phyloP scores from a whole-genome alignment of 805 yeast genomes.

The Kluyveromyces lactis region DNA sequence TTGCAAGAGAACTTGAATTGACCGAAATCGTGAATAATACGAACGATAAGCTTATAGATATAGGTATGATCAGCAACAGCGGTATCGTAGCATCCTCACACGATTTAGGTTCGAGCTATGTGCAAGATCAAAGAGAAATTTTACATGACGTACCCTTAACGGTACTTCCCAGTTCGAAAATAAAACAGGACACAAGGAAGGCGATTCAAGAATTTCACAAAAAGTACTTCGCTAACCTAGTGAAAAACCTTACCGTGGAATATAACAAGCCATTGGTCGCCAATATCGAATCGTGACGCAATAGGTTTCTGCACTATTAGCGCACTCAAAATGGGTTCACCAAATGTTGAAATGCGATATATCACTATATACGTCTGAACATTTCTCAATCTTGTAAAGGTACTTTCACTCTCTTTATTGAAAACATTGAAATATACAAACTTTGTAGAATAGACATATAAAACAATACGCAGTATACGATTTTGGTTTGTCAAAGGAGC shows the following conservation, averaged over 20 bases:
- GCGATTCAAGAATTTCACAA: background rate
- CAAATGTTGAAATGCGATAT: too few relatives aligned
- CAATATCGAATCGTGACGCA: background rate
- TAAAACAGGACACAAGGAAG: background rate
- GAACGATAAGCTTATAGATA: constrained; percentile 28
- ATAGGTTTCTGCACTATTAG: too few relatives aligned
- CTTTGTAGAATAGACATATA: too few relatives aligned
- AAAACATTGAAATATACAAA: too few relatives aligned
- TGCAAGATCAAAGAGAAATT: background rate
- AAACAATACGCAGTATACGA: too few relatives aligned
- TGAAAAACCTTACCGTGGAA: background rate
- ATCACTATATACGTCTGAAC: too few relatives aligned
- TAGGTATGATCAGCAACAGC: constrained; percentile 30
- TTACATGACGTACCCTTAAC: background rate
- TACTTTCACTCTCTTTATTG: too few relatives aligned
- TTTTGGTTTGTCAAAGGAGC: too few relatives aligned
- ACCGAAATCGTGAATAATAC: constrained; percentile 26
- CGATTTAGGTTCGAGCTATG: constrained; percentile 9
- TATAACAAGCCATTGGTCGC: constrained; percentile 2
- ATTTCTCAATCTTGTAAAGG: too few relatives aligned
- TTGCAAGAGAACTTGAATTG: constrained; percentile 22
- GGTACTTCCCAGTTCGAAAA: background rate
- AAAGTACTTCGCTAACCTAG: constrained; percentile 1
- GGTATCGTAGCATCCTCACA: constrained; percentile 25
- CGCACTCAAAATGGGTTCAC: too few relatives aligned